Base-by-base conservation (phyloP, 192 early-diverging fungal genomes). In the Coemansia reversa region DNA sequence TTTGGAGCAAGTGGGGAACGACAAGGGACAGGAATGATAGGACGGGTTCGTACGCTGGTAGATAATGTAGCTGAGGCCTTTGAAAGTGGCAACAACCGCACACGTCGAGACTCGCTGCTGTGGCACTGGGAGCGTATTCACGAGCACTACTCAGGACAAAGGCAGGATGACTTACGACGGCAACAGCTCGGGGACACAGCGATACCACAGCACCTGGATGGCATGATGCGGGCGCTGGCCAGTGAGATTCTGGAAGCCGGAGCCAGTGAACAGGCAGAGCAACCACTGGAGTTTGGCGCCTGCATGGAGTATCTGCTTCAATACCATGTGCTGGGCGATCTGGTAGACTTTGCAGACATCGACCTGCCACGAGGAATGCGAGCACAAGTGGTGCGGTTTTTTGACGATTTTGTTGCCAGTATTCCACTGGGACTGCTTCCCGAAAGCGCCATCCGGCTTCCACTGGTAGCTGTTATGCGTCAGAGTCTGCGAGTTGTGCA, bases 101-200 rank as follows among this genome's bases (percentile, higher is more conserved):
- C 78, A 6, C 58, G 49, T 22, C 47, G 49, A 11, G 78, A 81
- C 60, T 48, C 33, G 66, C 66, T 81, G 14, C 29, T 76, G 7
- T 73, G 72, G 53, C 71, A 66, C 66, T 81, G 79, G 79, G 53
- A 63, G 24, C 73, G 63, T 5, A 81, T 81, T 39, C 73, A 75
- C 9, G 79, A 75, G 53, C 62, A 72, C 66, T 81, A 69, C 51
- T 52, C 60, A 7, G 60, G 68, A 18, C 58, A 62, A 20, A 55
- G 74, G 3, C 63, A 59, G 16, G 64, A 72, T 60, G 69, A 69
- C 52, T 9, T 67, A 24, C 56, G 68, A 42, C 25, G 30, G 23
- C 51, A 61, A 51, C 14, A 49, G 4, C 49, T 77, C 7, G 59
- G 51, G 1, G 75, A 76, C 54, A 74, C 75, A 25, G 68, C 65